Evolutionary conservation across 495 filamentous ascomycete species (phyloP), one percentile per base, ranked within the genome.

Genomic region (Tuber melanosporum): DNA sequence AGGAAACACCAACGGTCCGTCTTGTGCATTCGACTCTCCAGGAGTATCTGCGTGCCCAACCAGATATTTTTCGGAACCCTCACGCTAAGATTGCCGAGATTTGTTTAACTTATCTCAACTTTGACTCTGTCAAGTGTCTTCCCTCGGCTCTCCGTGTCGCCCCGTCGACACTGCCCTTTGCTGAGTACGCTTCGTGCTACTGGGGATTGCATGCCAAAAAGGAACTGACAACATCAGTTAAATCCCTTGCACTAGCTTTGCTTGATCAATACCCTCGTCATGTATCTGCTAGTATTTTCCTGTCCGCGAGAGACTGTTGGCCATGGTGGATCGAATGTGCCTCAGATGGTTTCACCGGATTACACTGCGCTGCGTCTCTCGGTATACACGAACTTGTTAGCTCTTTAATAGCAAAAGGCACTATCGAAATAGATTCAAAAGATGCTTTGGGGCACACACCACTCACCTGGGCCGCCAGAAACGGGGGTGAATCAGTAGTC

Each of bases 31-130:
- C 70, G 10, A 74, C 71, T 0, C 15, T 74, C 32, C 42, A 17
- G 15, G 75, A 77, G 43, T 74, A 77, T 49, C 17, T 77, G 14
- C 26, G 26, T 36, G 26, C 57, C 12, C 57, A 19, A 32, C 57
- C 26, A 26, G 57, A 36, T 66, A 19, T 72, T 15, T 10, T 77
- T 45, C 20, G 42, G 70, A 49, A 43, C 70, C 19, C 26, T 46
- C 20, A n/a, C 17, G 36, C 70, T 39, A 44, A 70, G 43, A 46
- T 71, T n/a, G 74, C 62, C 36, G 32, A 45, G 14, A 41, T 46
- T 44, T 75, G 57, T 44, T 47, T 70, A 36, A 71, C 74, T 22
- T 75, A 75, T 71, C 62, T 75, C 62, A 46, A 44, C 46, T 71
- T 73, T n/a, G 72, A 20, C 57, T 46, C 42, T 3, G 36, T 62